Base-by-base conservation (phyloP, 73 alveolate genomes). In the Tetrahymena borealis region DNA sequence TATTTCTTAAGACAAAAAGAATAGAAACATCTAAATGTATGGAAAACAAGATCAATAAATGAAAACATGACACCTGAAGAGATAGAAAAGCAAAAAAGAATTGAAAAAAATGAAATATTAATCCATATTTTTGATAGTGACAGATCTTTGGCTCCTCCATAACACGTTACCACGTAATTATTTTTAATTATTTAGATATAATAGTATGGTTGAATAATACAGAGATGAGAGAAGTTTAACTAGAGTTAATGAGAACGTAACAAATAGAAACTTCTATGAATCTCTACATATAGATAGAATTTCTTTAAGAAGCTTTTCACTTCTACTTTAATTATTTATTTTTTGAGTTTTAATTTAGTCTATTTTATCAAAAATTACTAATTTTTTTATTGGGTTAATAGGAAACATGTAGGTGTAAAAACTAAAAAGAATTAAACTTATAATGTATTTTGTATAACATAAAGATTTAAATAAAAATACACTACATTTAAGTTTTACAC, bases 131-230 rank as follows among this genome's bases (percentile, higher is more conserved):
- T 93, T 37, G 40, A 78, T 20, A 93, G 79, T 40, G 95, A 79
- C 15, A 93, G 91, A n/a, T 93, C 95, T 39, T 40, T 93, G 15
- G 90, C 95, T 7, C 95, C 95, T 93, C 95, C 95, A 18, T 78
- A 85, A 18, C 95, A 93, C 79, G 95, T 93, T 38, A 79, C 85
- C n/a, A 60, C 85, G 85, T 60, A 60, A 41, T 18, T 41, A 41
- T 41, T 7, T 11, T 18, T 18, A 41, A 41, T 24, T n/a, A 60
- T 1, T 3, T 0, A 18, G n/a, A 15, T 60, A 7, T 3, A 0
- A 60, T 18, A 24, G n/a, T 60, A 60, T 1, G 38, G 18, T 15
- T 43, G 3, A 40, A 40, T 35, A 43, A 16, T 16, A 11, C 2
- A 12, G 2, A 43, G 28, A 6, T 9, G 12, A 12, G 43, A 3